Conservation (phyloP, 352 stramenopile genomes). For the Phytophthora ramorum region DNA sequence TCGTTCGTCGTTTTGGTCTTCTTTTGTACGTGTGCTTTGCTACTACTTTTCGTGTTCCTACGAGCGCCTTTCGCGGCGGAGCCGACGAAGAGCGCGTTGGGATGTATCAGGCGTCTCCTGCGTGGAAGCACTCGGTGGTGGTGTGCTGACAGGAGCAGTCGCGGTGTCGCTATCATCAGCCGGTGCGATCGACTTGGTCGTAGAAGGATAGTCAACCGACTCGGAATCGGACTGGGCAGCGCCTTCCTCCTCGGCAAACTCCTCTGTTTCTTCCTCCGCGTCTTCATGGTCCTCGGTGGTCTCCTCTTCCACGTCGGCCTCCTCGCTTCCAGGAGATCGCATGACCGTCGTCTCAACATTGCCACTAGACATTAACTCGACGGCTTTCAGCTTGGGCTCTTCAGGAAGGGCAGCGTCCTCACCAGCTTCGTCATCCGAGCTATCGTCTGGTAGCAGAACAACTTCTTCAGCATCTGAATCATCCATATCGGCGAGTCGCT, state of each 20-base stretch:
- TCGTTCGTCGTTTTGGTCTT: slow-evolving; percentile 9
- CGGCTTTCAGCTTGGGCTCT: slow-evolving; percentile 24
- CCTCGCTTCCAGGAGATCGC: slow-evolving; percentile 10
- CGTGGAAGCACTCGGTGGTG: slow-evolving; percentile 3
- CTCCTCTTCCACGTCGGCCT: slow-evolving; percentile 18
- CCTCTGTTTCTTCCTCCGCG: slow-evolving; percentile 18
- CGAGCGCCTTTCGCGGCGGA: slow-evolving; percentile 17
- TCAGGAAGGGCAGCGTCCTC: background rate
- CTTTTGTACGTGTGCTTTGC: slow-evolving; percentile 26
- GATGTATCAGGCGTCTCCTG: slow-evolving; percentile 27
- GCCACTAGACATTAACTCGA: slow-evolving; percentile 9
- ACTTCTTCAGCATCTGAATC: slow-evolving; percentile 56
- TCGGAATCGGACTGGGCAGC: background rate
- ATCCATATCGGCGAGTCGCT: slow-evolving; percentile 18
- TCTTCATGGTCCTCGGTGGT: slow-evolving; percentile 6
- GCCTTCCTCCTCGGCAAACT: slow-evolving; percentile 6
- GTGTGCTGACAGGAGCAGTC: background rate
- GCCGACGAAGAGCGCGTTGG: slow-evolving; percentile 17
- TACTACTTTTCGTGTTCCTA: slow-evolving; percentile 25
- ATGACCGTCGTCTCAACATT: slow-evolving; percentile 11
- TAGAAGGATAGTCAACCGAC: slow-evolving; percentile 14
- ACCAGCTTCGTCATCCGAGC: slow-evolving; percentile 27
- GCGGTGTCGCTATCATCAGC: slow-evolving; percentile 4
- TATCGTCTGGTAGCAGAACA: slow-evolving; percentile 41
- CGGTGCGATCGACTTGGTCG: slow-evolving; percentile 13